These are phyloP conservation scores for Setomelanomma holmii DNA, from an alignment of 2,329 filamentous ascomycete species.

Conservation along the genomic window DNA sequence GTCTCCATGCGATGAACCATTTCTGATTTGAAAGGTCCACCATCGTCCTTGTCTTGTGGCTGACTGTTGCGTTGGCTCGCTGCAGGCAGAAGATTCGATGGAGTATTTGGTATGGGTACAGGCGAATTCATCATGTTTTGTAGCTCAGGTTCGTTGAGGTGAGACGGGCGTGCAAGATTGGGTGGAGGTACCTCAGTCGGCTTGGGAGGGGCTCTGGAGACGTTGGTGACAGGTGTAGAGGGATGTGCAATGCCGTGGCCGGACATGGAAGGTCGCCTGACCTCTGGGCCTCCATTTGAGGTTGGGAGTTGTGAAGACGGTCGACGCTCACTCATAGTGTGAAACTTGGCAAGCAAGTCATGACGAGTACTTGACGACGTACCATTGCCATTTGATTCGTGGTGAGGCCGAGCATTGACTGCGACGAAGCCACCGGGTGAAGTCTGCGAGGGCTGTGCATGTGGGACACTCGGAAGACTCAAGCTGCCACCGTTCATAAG, in stretches of 20 bases:
- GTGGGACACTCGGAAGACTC: slow-evolving; percentile 15
- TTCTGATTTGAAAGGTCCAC: slow-evolving; percentile 66
- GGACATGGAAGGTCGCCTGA: slow-evolving; percentile 37
- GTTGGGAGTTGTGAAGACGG: slow-evolving; percentile 37
- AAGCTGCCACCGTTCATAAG: slow-evolving; percentile 50
- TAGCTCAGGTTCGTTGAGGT: slow-evolving; percentile 48
- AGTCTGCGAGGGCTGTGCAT: slow-evolving; percentile 29
- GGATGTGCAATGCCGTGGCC: slow-evolving; percentile 34
- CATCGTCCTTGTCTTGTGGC: slow-evolving; percentile 61
- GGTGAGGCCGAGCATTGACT: slow-evolving; percentile 61
- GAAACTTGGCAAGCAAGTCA: slow-evolving; percentile 69
- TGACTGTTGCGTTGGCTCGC: slow-evolving; percentile 47
- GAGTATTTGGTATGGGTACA: slow-evolving; percentile 63
- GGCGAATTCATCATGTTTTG: slow-evolving; percentile 53
- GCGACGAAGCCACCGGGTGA: slow-evolving; percentile 65
- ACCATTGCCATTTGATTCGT: slow-evolving; percentile 36
- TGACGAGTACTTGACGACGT: slow-evolving; percentile 63
- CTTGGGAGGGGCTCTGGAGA: slow-evolving; percentile 40
- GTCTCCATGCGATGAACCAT: slow-evolving; percentile 80
- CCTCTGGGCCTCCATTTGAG: slow-evolving; percentile 29
- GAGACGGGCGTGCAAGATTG: slow-evolving; percentile 28
- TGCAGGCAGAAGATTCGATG: slow-evolving; percentile 60
- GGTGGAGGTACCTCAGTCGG: slow-evolving; percentile 24
- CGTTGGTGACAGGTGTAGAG: slow-evolving; percentile 27
- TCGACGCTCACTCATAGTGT: slow-evolving; percentile 63